These are phyloP conservation scores for Xerocomus nothofagi DNA, from an alignment of 1,284 basidiomycete genomes.

Conservation along the genomic window DNA sequence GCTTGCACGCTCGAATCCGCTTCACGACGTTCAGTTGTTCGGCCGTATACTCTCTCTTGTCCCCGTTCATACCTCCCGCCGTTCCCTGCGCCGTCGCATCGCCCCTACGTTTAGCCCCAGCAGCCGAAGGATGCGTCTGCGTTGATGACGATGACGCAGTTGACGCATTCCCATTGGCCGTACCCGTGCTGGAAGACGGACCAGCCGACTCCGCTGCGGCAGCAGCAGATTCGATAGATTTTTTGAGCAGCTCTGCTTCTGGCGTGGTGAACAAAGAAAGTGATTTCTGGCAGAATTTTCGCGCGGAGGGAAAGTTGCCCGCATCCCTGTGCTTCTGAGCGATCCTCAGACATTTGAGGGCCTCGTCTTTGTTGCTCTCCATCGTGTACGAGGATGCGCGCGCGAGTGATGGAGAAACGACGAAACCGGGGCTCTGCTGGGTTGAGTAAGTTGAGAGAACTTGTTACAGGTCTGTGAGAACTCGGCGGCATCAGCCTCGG, in stretches of 20 bases:
- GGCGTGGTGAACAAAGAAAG: conserved; percentile 82
- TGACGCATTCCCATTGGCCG: conserved; percentile 33
- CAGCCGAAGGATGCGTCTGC: conserved; percentile 67
- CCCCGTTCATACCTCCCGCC: conserved; percentile 54
- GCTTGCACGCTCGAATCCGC: conserved; percentile 81
- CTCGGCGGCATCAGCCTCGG: conserved; percentile 16
- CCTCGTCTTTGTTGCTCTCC: conserved; percentile 92
- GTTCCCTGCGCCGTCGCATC: conserved; percentile 43
- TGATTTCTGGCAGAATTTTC: conserved; percentile 91
- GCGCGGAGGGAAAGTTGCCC: conserved; percentile 74
- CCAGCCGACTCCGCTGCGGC: conserved; percentile 38
- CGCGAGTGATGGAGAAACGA: conserved; percentile 9
- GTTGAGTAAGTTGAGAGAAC: background rate
- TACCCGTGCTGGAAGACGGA: conserved; percentile 30
- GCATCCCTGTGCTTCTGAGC: conserved; percentile 72
- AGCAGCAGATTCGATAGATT: conserved; percentile 57
- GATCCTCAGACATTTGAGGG: conserved; percentile 75
- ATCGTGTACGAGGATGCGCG: conserved; percentile 40
- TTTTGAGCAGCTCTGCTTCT: conserved; percentile 71
- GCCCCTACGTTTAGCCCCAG: conserved; percentile 60
- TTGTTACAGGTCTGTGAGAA: conserved; percentile 27
- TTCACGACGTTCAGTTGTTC: conserved; percentile 88
- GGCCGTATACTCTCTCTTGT: conserved; percentile 84
- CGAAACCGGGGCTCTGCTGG: background rate
- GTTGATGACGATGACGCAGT: conserved; percentile 47